These are phyloP conservation scores for Scheffersomyces stambukii DNA, from an alignment of 1,139 yeast genomes.

Conservation along the genomic window DNA sequence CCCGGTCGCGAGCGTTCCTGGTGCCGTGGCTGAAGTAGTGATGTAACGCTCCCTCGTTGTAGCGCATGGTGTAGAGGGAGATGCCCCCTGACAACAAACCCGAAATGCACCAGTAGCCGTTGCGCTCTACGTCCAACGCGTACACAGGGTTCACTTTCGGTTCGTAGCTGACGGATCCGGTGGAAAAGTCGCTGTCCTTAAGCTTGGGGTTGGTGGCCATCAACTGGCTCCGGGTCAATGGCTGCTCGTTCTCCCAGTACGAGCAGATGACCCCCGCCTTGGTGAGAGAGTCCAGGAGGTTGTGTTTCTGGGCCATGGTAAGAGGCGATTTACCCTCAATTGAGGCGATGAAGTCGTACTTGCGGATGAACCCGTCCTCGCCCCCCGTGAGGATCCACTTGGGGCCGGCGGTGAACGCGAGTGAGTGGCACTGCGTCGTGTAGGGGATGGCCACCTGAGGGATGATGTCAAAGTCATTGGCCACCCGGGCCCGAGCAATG, in stretches of 20 bases:
- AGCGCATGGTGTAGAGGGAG: conserved; percentile 74
- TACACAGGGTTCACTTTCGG: conserved; percentile 81
- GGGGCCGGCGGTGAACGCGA: conserved; percentile 78
- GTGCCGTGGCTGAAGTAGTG: conserved; percentile 59
- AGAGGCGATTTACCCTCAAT: conserved; percentile 86
- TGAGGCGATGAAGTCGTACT: conserved; percentile 81
- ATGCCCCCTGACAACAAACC: conserved; percentile 88
- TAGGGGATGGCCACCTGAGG: conserved; percentile 77
- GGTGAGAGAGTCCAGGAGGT: conserved; percentile 68
- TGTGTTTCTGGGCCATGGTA: conserved; percentile 89
- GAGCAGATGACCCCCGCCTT: conserved; percentile 80
- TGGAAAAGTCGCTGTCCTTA: conserved; percentile 38
- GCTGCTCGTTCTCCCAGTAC: conserved; percentile 97
- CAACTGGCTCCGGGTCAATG: conserved; percentile 44
- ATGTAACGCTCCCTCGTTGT: conserved; percentile 77
- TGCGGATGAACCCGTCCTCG: conserved; percentile 89
- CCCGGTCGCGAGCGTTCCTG: conserved; percentile 15
- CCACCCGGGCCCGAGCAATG: conserved; percentile 38
- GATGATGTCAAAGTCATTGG: conserved; percentile 51
- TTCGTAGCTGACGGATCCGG: conserved; percentile 49
- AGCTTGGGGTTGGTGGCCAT: conserved; percentile 40
- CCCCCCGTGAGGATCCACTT: conserved; percentile 94
- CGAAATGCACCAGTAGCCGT: conserved; percentile 79
- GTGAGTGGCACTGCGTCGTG: conserved; percentile 64
- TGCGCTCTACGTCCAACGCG: conserved; percentile 77